Evolutionary conservation across 148 eudicot species (phyloP).

Genomic region (Pharnaceum exiguum): DNA sequence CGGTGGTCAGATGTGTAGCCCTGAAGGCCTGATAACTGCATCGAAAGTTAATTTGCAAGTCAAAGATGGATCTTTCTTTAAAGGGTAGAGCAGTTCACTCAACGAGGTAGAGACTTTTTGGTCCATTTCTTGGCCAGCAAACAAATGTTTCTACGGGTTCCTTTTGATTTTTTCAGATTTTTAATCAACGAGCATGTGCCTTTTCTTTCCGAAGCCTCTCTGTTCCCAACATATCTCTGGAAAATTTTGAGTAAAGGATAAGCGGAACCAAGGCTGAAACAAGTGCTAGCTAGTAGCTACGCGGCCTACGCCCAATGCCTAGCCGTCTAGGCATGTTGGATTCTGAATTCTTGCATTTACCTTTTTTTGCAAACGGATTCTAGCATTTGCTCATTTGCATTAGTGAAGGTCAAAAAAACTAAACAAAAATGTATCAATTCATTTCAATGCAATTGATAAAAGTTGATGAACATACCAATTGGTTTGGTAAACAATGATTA

Average conservation of each 20-base stretch:
- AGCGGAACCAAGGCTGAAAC: no score
- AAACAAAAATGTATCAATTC: no score
- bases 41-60: neutral
- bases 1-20: neutral
- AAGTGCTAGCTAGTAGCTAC: no score
- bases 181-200: neutral
- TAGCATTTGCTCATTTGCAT: neutral
- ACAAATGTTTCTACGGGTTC: neutral
- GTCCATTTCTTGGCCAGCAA: neutral
- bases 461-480: no score
- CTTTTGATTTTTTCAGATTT: neutral
- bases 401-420: no score
- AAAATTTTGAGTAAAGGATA: no score
- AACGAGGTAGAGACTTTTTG: constrained; percentile 14
- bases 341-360: neutral
- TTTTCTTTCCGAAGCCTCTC: neutral
- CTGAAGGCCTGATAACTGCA: neutral
- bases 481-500: no score
- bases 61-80: neutral
- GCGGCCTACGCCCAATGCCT: no score
- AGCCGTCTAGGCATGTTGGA: no score
- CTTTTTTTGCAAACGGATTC: neutral
- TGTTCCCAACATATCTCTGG: neutral
- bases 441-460: no score
- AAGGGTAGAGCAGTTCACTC: constrained; percentile 19